Percentiles rank a stretch among this genome's conserved stretches.
These are phyloP conservation scores for Monosporascus sp. DNA, from an alignment of 2,329 filamentous ascomycete genomes.

Conservation along the genomic window DNA sequence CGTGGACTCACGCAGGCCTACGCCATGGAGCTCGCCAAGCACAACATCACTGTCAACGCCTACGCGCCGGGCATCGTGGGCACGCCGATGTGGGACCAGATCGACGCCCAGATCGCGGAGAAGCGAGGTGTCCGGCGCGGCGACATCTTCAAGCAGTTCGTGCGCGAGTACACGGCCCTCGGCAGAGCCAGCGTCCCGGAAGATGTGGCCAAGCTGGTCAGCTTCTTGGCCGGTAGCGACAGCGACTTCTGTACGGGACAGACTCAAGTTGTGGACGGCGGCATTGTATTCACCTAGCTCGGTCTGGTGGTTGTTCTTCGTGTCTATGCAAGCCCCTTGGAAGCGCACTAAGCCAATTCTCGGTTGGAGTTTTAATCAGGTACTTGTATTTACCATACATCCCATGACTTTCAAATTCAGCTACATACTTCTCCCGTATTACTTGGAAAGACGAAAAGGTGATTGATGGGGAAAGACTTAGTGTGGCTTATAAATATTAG, in stretches of 20 bases:
- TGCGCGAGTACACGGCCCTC: conserved; percentile 48
- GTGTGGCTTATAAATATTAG: not conserved
- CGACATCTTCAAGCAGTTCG: conserved; percentile 51
- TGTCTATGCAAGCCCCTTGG: not conserved
- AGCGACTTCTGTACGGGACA: conserved; percentile 63
- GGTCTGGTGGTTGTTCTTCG: not conserved
- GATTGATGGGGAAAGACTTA: not conserved
- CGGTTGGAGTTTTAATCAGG: too few relatives aligned
- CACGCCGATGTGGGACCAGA: conserved; percentile 64
- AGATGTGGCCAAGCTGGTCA: conserved; percentile 59
- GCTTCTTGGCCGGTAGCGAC: conserved; percentile 54
- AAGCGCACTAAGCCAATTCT: too few relatives aligned
- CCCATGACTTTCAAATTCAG: too few relatives aligned
- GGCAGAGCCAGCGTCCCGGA: conserved; percentile 54
- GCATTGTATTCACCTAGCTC: conserved; percentile 44
- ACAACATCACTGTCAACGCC: conserved; percentile 62
- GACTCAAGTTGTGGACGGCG: conserved; percentile 57
- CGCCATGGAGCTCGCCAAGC: conserved; percentile 58
- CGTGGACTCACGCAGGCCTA: conserved; percentile 61
- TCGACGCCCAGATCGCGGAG: conserved; percentile 55
- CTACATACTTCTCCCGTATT: too few relatives aligned
- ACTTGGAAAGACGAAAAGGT: too few relatives aligned
- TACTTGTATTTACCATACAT: too few relatives aligned
- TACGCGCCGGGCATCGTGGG: conserved; percentile 65
- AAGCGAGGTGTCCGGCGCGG: conserved; percentile 45